Base-by-base conservation (phyloP, 2,329 filamentous ascomycete species). In the Aspergillus quadricinctus region DNA sequence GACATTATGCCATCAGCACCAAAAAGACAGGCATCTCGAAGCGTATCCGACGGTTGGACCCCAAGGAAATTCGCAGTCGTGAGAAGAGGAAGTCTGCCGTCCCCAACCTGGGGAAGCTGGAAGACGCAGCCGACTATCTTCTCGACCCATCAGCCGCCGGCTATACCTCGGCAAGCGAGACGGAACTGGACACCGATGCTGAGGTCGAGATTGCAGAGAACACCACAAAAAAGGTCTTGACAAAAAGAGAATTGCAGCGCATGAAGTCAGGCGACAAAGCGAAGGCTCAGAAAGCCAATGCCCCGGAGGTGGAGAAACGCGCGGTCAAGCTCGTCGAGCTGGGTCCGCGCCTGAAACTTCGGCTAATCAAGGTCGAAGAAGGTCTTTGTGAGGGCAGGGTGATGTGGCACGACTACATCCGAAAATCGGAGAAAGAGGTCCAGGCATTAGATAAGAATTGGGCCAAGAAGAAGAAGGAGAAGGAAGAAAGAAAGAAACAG, bases 331-430 rank as follows among this genome's bases (percentile, higher is more conserved):
- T 99, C 6, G 87, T 96, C 3, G 94, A 99, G 75, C 78, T 99
- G 0, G 94, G 94, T 0, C 94, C 94, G 1, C 85, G 94, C 53
- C 88, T 99, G 88, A 88, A 85, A 58, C 78, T 99, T 43, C 86
- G 93, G 31, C 80, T 99, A 75, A 92, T 91, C 54, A 99, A 99
- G 78, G 92, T 99, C 4, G 94, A 99, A 70, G 94, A 99, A 66
- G 94, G 93, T 1, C 76, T 97, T 6, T 97, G 92, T 67, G 83
- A 84, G 27, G 94, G 94, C 50, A 94, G 91, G 72, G 83, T 96
- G 55, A 90, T 99, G 89, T 99, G 94, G 94, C 94, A 99, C 73
- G 92, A 97, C 71, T 95, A 91, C 70, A 86, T 97, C 53, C 84
- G 88, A 70, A 99, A 99, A 81, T 86, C 85, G 6, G 85, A 85